Conservation (phyloP, 345 rosid species). For the Psidium friedrichsthalianum region DNA sequence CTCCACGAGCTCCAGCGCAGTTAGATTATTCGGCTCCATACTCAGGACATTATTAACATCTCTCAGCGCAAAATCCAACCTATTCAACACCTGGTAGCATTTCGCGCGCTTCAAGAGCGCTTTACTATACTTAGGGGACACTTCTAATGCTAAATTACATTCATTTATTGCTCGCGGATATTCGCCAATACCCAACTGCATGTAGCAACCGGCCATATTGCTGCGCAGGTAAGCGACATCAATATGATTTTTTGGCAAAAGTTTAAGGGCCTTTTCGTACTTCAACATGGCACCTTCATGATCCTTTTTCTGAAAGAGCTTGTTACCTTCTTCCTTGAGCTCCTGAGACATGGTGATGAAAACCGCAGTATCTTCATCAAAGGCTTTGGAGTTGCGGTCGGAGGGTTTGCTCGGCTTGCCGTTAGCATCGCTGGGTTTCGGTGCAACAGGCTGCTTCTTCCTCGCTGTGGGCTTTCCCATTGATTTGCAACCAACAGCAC, state of each 20-base stretch:
- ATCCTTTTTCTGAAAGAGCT: constrained; percentile 71
- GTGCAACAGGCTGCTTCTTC: constrained; percentile 47
- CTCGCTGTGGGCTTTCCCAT: constrained; percentile 97
- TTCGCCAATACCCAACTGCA: constrained; percentile 96
- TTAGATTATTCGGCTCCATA: constrained; percentile 70
- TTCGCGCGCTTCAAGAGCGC: constrained; percentile 77
- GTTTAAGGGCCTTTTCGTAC: constrained; percentile 85
- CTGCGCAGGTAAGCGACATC: constrained; percentile 75
- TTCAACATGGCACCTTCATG: constrained; percentile 95
- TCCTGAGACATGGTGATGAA: constrained; percentile 86
- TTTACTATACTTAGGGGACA: constrained; percentile 79
- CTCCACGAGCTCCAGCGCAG: constrained; percentile 66
- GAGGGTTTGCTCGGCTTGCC: constrained; percentile 30
- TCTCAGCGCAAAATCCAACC: constrained; percentile 78
- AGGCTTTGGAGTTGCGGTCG: constrained; percentile 54
- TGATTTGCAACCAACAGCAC: background rate
- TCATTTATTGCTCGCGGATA: constrained; percentile 85
- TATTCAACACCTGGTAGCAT: constrained; percentile 80
- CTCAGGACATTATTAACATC: constrained; percentile 67
- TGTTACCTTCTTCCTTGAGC: constrained; percentile 96
- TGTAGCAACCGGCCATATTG: constrained; percentile 88
- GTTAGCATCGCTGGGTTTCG: constrained; percentile 14
- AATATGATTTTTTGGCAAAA: constrained; percentile 67
- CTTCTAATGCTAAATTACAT: constrained; percentile 82
- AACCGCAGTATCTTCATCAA: constrained; percentile 88